These are phyloP conservation scores for Colletotrichum horii DNA, from an alignment of 2,329 filamentous ascomycete genomes.

Conservation along the genomic window DNA sequence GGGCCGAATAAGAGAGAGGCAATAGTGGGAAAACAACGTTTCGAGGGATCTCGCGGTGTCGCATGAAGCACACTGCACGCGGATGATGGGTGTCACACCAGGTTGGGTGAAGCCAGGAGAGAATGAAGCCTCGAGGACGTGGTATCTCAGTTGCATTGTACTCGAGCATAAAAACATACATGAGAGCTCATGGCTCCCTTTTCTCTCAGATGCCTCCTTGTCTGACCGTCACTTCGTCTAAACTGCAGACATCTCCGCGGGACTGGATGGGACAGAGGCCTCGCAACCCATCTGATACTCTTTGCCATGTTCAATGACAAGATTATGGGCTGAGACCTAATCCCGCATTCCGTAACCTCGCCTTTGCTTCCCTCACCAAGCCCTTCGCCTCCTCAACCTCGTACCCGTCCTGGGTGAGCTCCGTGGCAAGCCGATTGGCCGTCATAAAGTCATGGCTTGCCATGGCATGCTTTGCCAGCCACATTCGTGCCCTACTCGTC, in stretches of 20 bases:
- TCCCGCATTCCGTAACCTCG: constrained; percentile 66
- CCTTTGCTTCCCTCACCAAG: constrained; percentile 83
- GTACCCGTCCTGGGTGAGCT: constrained; percentile 93
- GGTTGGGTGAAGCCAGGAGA: background rate
- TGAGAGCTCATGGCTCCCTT: background rate
- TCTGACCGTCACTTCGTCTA: background rate
- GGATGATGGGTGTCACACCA: background rate
- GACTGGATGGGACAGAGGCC: background rate
- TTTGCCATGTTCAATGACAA: background rate
- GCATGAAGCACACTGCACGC: background rate
- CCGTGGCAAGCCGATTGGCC: constrained; percentile 82
- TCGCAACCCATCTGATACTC: background rate
- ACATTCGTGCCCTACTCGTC: constrained; percentile 91
- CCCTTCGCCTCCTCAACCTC: constrained; percentile 98
- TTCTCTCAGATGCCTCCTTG: background rate
- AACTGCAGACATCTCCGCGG: background rate
- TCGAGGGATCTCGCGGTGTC: background rate
- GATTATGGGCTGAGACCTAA: constrained; percentile 5
- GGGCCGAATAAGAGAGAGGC: background rate
- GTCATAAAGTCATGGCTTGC: constrained; percentile 75
- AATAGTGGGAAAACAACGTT: background rate
- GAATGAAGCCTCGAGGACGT: background rate
- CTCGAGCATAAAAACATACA: background rate
- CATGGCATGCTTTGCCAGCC: constrained; percentile 87
- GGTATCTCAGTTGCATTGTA: background rate